Base-by-base conservation (phyloP, 306 rosid genomes). In the Dalbergia cultrata region DNA sequence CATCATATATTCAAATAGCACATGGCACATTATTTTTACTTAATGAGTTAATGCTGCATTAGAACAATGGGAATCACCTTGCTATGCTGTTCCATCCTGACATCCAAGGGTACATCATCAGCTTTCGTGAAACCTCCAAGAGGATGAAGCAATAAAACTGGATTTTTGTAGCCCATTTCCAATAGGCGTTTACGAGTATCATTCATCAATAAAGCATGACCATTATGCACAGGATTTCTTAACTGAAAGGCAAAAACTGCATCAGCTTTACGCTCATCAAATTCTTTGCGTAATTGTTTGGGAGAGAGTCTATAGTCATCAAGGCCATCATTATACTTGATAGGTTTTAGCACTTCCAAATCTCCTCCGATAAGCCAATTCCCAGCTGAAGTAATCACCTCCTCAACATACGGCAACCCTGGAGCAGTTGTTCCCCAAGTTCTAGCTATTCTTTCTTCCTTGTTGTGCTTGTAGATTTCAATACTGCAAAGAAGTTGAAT, bases 41-140 rank as follows among this genome's bases (percentile, higher is more conserved):
- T 21, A 33, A 68, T 26, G 50, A 41, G 8, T 75, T 21, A 33
- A 68, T 26, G 50, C 59, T 6, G 47, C 35, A 61, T 14, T 21
- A 70, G 68, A 67, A 76, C 33, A 54, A 70, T 52, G 78, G 17
- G 22, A 81, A 75, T 78, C 71, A 95, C 99, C 98, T 95, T 95
- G 93, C 97, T 93, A 81, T 95, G 99, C 72, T 95, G 98, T 88
- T 95, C 99, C 98, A 95, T 93, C 82, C 99, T 90, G 83, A 95
- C 97, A 78, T 95, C 99, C 85, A 95, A 85, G 53, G 99, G 99
- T 45, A 95, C 99, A 75, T 95, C 99, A 54, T 95, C 98, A 3
- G 84, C 90, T 84, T 95, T 95, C 10, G 97, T 90, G 89, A 81
- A 95, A 77, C 99, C 99, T 80, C 99, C 99, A 35, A 95, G 87